Conservation (phyloP, 2,329 filamentous ascomycete species). For the Dichotomopilus funicola region DNA sequence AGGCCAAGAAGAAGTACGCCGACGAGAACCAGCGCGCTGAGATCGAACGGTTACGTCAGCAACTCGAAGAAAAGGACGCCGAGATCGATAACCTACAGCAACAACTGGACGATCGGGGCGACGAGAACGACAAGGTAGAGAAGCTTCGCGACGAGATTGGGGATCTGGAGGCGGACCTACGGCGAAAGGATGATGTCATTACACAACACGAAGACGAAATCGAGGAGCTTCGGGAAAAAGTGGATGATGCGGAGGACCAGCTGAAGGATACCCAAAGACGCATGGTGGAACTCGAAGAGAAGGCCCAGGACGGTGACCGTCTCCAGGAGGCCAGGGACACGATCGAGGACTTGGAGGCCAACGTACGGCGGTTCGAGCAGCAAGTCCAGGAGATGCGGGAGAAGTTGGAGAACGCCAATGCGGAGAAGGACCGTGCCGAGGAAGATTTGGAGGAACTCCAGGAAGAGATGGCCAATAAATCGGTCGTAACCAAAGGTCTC, state of each 20-base stretch:
- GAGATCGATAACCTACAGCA: constrained; percentile 56
- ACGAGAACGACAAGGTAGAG: constrained; percentile 53
- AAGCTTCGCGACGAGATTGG: constrained; percentile 67
- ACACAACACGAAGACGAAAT: constrained; percentile 70
- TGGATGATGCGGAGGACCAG: constrained; percentile 41
- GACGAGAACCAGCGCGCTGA: constrained; percentile 62
- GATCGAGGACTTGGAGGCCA: constrained; percentile 52
- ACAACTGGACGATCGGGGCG: constrained; percentile 51
- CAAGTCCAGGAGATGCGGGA: constrained; percentile 50
- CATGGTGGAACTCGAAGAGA: constrained; percentile 50
- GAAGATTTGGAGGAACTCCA: constrained; percentile 59
- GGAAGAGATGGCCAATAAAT: constrained; percentile 74
- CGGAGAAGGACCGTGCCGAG: constrained; percentile 52
- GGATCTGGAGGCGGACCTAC: constrained; percentile 68
- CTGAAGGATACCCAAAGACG: constrained; percentile 38
- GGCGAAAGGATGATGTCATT: constrained; percentile 67
- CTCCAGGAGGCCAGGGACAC: constrained; percentile 51
- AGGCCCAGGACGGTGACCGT: constrained; percentile 45
- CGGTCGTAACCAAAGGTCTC: constrained; percentile 65
- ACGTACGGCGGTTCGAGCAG: constrained; percentile 46
- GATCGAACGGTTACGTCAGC: constrained; percentile 50
- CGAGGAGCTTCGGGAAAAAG: constrained; percentile 55
- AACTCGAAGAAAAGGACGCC: constrained; percentile 51
- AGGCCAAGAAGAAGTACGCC: constrained; percentile 66
- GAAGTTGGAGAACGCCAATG: constrained; percentile 46